Conservation (phyloP, 164 flowering plant species). For the Dillenia suffruticosa region DNA sequence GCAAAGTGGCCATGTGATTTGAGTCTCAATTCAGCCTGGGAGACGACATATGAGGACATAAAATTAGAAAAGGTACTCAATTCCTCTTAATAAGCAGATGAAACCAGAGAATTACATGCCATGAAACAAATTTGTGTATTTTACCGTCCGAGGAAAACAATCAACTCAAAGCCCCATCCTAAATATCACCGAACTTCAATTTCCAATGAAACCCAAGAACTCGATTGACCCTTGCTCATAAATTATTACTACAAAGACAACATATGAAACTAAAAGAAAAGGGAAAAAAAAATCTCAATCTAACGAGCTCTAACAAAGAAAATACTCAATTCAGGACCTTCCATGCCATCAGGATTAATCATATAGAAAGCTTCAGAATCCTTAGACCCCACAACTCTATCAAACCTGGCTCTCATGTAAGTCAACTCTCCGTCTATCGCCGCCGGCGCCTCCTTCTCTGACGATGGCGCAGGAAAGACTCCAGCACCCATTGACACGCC, state of each 20-base stretch:
- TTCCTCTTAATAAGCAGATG: no score
- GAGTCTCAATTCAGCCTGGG: no score
- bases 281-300: not conserved
- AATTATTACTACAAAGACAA: slow-evolving; percentile 1
- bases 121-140: no score
- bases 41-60: no score
- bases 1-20: no score
- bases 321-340: slow-evolving; percentile 76
- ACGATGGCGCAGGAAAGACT: slow-evolving; percentile 49
- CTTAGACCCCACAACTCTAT: slow-evolving; percentile 73
- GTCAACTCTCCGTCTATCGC: slow-evolving; percentile 60
- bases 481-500: slow-evolving; percentile 96
- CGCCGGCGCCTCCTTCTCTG: slow-evolving; percentile 21
- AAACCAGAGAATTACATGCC: no score
- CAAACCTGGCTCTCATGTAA: slow-evolving; percentile 77
- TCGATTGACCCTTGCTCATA: not conserved
- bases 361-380: slow-evolving; percentile 81
- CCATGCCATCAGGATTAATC: slow-evolving; percentile 71
- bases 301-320: slow-evolving; percentile 61
- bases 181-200: no score
- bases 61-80: no score
- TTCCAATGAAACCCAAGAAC: no score
- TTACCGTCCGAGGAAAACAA: no score
- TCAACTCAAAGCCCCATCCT: no score
- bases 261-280: slow-evolving; percentile 9